phyloP scores from a whole-genome alignment of 148 eudicot genomes.

The Amaranthus hypochondriacus region DNA sequence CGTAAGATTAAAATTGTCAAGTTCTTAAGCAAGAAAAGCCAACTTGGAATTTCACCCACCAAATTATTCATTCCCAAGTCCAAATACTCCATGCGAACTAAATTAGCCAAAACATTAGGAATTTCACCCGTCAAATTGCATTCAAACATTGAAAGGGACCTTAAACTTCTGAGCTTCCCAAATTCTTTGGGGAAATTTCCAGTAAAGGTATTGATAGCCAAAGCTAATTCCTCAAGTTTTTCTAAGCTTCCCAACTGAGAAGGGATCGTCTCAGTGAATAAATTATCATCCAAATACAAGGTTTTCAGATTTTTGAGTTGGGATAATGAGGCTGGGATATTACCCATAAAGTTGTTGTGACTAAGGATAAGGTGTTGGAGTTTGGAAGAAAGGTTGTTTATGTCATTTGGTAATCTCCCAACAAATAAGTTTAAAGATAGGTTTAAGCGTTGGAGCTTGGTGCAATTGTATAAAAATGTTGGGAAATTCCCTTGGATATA shows the following conservation, averaged over 20 bases:
- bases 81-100: constrained; percentile 42
- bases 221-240: constrained; percentile 31
- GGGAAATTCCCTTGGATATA: no score
- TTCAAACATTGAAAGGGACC: constrained; percentile 30
- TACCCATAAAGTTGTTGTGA: constrained; percentile 57
- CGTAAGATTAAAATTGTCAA: constrained; percentile 41
- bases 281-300: constrained; percentile 33
- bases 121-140: constrained; percentile 51
- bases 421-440: no score
- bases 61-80: constrained; percentile 51
- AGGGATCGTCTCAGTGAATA: constrained; percentile 58
- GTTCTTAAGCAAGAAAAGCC: constrained; percentile 54
- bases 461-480: no score
- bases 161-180: constrained; percentile 37
- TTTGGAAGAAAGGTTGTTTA: constrained; percentile 18
- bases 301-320: constrained; percentile 29
- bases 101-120: constrained; percentile 38
- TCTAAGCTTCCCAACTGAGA: constrained; percentile 44
- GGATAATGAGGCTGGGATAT: constrained; percentile 55
- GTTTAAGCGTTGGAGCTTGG: no score
- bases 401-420: no score
- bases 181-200: constrained; percentile 41
- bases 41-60: constrained; percentile 51
- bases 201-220: constrained; percentile 37
- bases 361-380: constrained; percentile 44